Conservation (phyloP, 1,284 basidiomycete genomes). For the Heterobasidion irregulare region DNA sequence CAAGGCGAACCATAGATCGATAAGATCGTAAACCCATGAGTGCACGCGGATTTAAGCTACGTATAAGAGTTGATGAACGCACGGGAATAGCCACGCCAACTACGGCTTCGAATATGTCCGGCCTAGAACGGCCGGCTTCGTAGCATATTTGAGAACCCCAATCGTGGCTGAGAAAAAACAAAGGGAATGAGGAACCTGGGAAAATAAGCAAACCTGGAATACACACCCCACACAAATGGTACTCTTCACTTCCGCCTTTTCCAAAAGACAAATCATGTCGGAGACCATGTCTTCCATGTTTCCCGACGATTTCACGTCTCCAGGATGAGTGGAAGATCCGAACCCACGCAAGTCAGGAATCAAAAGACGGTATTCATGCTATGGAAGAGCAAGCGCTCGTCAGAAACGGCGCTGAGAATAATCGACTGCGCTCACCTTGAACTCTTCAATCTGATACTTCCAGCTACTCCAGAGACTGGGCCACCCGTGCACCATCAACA, state of each 20-base stretch:
- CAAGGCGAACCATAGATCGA: neutral
- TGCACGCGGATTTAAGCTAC: neutral
- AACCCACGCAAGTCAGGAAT: constrained; percentile 60
- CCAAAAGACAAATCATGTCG: constrained; percentile 54
- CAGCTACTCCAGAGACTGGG: constrained; percentile 67
- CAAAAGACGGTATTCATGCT: constrained; percentile 52
- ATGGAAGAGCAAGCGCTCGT: constrained; percentile 1
- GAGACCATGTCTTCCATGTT: constrained; percentile 49
- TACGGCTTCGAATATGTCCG: constrained; percentile 53
- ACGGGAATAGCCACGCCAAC: constrained; percentile 55
- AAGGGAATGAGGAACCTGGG: neutral
- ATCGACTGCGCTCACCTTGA: constrained; percentile 31
- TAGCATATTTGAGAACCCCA: constrained; percentile 64
- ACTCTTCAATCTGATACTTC: constrained; percentile 58
- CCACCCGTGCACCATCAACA: constrained; percentile 70
- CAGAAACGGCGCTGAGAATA: neutral
- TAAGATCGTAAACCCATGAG: neutral
- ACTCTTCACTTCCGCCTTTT: constrained; percentile 35
- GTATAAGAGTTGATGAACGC: constrained; percentile 13
- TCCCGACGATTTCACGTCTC: constrained; percentile 48
- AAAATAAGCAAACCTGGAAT: neutral
- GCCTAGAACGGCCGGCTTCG: constrained; percentile 55
- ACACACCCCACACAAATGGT: constrained; percentile 56
- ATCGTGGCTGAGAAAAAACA: constrained; percentile 44
- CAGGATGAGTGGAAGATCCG: constrained; percentile 55